Evolutionary conservation across 1,284 basidiomycete genomes (phyloP).

Genomic region (Malassezia pachydermatis): DNA sequence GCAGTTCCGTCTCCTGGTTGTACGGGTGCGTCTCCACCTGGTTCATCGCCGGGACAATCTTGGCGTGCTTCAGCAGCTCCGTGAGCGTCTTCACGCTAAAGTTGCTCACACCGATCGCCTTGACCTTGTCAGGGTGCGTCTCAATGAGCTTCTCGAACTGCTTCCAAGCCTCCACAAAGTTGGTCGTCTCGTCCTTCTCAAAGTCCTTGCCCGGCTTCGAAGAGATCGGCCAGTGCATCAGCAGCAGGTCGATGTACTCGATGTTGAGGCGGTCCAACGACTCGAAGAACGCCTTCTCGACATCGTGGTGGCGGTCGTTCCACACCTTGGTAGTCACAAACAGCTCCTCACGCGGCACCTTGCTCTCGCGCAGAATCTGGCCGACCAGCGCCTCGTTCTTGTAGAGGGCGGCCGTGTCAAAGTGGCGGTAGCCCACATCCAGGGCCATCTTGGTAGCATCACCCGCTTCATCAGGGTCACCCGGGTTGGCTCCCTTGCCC

Average conservation of each 20-base stretch:
- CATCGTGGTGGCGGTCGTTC: constrained; percentile 49
- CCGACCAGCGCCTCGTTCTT: constrained; percentile 76
- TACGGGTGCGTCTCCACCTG: constrained; percentile 36
- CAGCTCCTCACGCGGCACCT: constrained; percentile 64
- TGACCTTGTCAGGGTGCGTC: constrained; percentile 31
- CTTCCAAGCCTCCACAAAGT: constrained; percentile 33
- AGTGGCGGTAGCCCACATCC: constrained; percentile 30
- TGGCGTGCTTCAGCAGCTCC: constrained; percentile 27
- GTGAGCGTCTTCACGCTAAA: constrained; percentile 26
- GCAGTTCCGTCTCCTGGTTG: constrained; percentile 56
- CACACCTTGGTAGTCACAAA: constrained; percentile 77
- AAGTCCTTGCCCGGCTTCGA: constrained; percentile 15
- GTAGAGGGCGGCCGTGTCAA: constrained; percentile 33
- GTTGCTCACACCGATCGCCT: constrained; percentile 56
- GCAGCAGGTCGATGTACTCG: constrained; percentile 55
- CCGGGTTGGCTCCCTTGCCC: constrained; percentile 8
- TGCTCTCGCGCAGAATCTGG: constrained; percentile 62
- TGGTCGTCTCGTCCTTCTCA: constrained; percentile 20
- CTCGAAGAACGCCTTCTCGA: constrained; percentile 55
- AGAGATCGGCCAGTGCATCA: constrained; percentile 37
- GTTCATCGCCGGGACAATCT: constrained; percentile 33
- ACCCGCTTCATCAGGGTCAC: constrained; percentile 1
- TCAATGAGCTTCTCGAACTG: constrained; percentile 38
- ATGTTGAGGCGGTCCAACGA: constrained; percentile 63
- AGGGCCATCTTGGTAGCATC: constrained; percentile 21